phyloP scores from a whole-genome alignment of 352 stramenopile genomes.

The Globisporangium uncinulatum region DNA sequence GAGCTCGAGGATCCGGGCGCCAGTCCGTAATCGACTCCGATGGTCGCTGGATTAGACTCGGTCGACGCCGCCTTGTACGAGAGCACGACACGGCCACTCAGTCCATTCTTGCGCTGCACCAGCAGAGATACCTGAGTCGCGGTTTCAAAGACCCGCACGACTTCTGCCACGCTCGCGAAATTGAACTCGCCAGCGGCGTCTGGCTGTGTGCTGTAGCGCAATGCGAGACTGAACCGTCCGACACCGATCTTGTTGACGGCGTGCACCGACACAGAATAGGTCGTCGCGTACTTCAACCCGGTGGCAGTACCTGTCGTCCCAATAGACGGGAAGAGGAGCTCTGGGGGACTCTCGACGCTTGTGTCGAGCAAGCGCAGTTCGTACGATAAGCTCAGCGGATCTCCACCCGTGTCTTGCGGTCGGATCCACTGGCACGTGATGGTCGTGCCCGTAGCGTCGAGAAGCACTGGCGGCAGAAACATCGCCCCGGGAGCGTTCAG shows the following conservation, averaged over 20 bases:
- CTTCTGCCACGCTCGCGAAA: conserved; percentile 17
- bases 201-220: conserved; percentile 26
- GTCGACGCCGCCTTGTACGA: conserved; percentile 15
- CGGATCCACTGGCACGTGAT: conserved; percentile 28
- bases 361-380: conserved; percentile 19
- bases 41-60: conserved; percentile 11
- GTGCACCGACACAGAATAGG: conserved; percentile 31
- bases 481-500: conserved; percentile 32
- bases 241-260: conserved; percentile 26
- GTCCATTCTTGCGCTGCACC: conserved; percentile 33
- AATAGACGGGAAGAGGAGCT: conserved; percentile 7
- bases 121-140: conserved; percentile 21
- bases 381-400: conserved; percentile 19
- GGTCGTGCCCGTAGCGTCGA: conserved; percentile 25
- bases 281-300: conserved; percentile 25
- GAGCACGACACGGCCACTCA: conserved; percentile 37
- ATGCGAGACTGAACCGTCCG: conserved; percentile 27
- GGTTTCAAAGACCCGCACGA: conserved; percentile 31
- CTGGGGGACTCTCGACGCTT: not conserved
- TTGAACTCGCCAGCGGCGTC: conserved; percentile 52
- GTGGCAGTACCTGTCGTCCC: conserved; percentile 11
- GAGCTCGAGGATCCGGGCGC: conserved; percentile 5
- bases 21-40: conserved; percentile 37
- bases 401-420: conserved; percentile 43
- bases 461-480: conserved; percentile 16